Evolutionary conservation across 305 asterid genomes (phyloP), one percentile per base, ranked within the genome.

Genomic region (Solanum hybrid): DNA sequence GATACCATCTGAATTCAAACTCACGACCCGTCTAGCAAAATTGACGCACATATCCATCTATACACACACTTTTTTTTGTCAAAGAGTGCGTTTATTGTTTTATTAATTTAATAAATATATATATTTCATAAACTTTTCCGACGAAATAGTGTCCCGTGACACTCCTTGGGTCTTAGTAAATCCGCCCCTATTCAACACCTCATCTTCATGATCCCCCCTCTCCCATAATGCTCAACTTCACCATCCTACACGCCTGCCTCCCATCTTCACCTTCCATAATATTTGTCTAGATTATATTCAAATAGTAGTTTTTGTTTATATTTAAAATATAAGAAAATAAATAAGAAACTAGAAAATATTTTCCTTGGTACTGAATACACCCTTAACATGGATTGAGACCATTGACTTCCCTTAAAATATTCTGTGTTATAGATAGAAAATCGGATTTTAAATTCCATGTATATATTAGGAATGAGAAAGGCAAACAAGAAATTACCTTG

Each of bases 391-490:
- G 13, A 39, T 81, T 38, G 36, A 81, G 14, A 36, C 70, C 90
- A 57, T 27, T 27, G 85, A 73, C 14, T 90, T 89, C 93, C 92
- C 87, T 85, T 57, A 81, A 91, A 87, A 32, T 26, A 76, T 79
- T 90, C 88, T 26, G 11, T 51, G 90, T 91, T 90, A 1, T 26
- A 31, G 90, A 90, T 75, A 27, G 13, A 87, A 81, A 38, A 37
- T 89, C 87, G 92, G 91, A 70, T 38, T 83, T 33, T 5, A 31
- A 81, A 81, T 38, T 20, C 27, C 81, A 38, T 89, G 70, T 90
- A 93, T 92, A 91, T 65, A 87, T 77, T 87, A 32, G 88, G 51
- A 82, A 39, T 45, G 9, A 5, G 15, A 13, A n/a, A 3, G 3
- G 1, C 36, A 61, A 5, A 29, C 3, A 26, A 77, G 3, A 90